Percentiles rank a stretch among this genome's conserved stretches.
Evolutionary conservation across 2,329 filamentous ascomycete genomes (phyloP).

Genomic region (Phyllosticta ampelicida): DNA sequence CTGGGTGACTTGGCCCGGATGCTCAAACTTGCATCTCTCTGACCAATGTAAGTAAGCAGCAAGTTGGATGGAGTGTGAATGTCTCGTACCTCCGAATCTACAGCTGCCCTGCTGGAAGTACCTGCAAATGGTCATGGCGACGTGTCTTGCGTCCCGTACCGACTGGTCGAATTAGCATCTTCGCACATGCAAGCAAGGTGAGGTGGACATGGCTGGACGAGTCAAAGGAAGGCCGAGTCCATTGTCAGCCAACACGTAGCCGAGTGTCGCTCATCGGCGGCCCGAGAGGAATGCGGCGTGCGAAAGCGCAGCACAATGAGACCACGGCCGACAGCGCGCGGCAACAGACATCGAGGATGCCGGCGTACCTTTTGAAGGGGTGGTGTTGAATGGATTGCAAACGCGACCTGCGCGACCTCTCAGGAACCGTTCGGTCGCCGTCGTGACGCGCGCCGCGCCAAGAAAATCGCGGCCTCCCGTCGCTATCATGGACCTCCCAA

Average conservation of each 20-base stretch:
- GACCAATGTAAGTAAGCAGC: not conserved
- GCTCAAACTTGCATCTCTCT: conserved; percentile 51
- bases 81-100: conserved; percentile 48
- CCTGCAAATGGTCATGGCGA: conserved; percentile 43
- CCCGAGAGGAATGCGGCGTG: conserved; percentile 6
- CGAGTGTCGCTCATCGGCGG: conserved; percentile 4
- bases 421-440: not conserved
- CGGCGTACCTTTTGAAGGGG: not conserved
- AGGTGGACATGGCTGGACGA: not conserved
- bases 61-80: not conserved
- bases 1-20: conserved; percentile 34
- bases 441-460: conserved; percentile 2
- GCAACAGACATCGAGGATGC: not conserved
- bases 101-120: conserved; percentile 57
- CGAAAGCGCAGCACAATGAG: not conserved
- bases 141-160: not conserved
- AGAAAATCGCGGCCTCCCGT: not conserved
- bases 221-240: not conserved
- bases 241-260: conserved; percentile 1
- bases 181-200: not conserved
- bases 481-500: not conserved
- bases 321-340: not conserved
- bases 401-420: too few relatives aligned
- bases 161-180: conserved; percentile 7
- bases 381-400: conserved; percentile 1